These are phyloP conservation scores for Tylopilus sp. DNA, from an alignment of 1,284 basidiomycete species.

Conservation along the genomic window DNA sequence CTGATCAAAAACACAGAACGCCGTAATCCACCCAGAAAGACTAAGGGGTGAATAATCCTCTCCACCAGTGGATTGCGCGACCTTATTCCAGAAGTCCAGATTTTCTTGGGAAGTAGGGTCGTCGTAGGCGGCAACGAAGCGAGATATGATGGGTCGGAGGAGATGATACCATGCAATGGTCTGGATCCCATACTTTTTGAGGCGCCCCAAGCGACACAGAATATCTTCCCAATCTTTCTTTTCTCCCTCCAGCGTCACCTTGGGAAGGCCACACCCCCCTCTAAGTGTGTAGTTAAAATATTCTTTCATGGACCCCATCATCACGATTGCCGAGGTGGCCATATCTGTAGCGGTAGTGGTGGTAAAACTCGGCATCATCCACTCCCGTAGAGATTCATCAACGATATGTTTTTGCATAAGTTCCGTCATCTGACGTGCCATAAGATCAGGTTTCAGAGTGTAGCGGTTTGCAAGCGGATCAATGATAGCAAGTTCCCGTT, in stretches of 20 bases:
- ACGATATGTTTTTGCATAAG: slow-evolving; percentile 49
- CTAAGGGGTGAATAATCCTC: slow-evolving; percentile 33
- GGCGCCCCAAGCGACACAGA: slow-evolving; percentile 48
- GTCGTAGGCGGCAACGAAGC: slow-evolving; percentile 51
- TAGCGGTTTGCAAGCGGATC: slow-evolving; percentile 34
- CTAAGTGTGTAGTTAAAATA: slow-evolving; percentile 50
- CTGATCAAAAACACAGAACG: slow-evolving; percentile 33
- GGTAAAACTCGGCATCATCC: slow-evolving; percentile 40
- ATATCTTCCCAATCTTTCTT: slow-evolving; percentile 50
- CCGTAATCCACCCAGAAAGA: slow-evolving; percentile 55
- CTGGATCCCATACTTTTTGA: slow-evolving; percentile 50
- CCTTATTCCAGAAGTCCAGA: slow-evolving; percentile 51
- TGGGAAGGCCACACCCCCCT: slow-evolving; percentile 57
- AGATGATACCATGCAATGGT: slow-evolving; percentile 50
- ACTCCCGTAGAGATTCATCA: slow-evolving; percentile 50
- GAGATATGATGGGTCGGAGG: slow-evolving; percentile 51
- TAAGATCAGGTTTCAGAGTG: slow-evolving; percentile 38
- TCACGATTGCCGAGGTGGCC: slow-evolving; percentile 51
- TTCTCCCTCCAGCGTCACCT: slow-evolving; percentile 56
- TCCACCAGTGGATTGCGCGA: slow-evolving; percentile 35
- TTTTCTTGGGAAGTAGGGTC: slow-evolving; percentile 40
- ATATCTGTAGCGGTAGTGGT: slow-evolving; percentile 58
- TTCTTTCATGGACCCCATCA: slow-evolving; percentile 57
- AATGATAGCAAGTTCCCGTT: slow-evolving; percentile 45
- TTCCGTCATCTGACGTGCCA: slow-evolving; percentile 47